These are phyloP conservation scores for Citrus sinensis DNA, from an alignment of 345 rosid genomes.

Conservation along the genomic window DVS_A1.0 CM039169.1:3007001-3007500, in stretches of 20 bases:
- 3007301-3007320: conserved; percentile 16
- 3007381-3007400: not conserved
- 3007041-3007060: not conserved
- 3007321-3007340: not conserved
- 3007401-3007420: not conserved
- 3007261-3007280: not conserved
- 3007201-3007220: conserved; percentile 11
- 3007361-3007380: conserved; percentile 3
- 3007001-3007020: not conserved
- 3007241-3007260: conserved; percentile 11
- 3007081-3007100: not conserved
- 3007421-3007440: conserved; percentile 5
- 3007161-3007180: not conserved
- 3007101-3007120: not conserved
- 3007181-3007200: conserved; percentile 22
- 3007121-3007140: conserved; percentile 18
- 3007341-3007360: conserved; percentile 10
- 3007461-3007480: conserved; percentile 13
- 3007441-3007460: conserved; percentile 18
- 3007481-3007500: not conserved
- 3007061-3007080: not conserved
- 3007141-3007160: conserved; percentile 15
- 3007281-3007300: not conserved
- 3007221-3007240: conserved; percentile 19
- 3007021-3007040: not conserved